Evolutionary conservation across 441 rosid species (phyloP), one percentile per base, ranked within the genome.

Genomic region (Bocquillonia castaneifolia): DNA sequence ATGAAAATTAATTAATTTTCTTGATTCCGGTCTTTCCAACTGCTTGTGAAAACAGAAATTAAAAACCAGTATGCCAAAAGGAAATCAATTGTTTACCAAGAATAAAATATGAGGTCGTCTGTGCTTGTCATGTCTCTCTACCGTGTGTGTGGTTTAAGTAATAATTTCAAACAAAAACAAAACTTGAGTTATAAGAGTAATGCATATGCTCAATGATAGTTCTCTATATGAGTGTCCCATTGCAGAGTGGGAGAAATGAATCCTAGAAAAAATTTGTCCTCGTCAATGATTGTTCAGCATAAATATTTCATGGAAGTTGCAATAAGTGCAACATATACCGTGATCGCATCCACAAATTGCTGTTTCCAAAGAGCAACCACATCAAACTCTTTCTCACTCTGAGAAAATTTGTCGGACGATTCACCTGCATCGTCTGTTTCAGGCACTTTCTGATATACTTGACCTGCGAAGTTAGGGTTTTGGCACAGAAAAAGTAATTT

Each of bases 271-370:
- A 32, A 20, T n/a, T n/a, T 55, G 51, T 47, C 64, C 66, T n/a
- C 10, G 25, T 29, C 20, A 65, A 34, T 53, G 28, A 45, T 64
- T 50, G 50, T 70, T 74, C 72, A 53, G 57, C 59, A 68, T 64
- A 73, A 73, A 42, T 48, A 57, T 25, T 17, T 47, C 18, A 48
- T 50, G 31, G 64, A 25, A 64, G 34, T 37, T 36, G 36, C 59
- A 48, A 54, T 55, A 34, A 62, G 32, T 63, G 37, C 32, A 45
- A 74, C 28, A 64, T 4, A 59, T 42, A 91, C 96, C 88, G 1
- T 73, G 26, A 88, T 47, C 37, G 90, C 91, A 70, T 91, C 94
- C 74, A 84, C 56, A 72, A 91, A 91, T 59, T 93, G 98, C 57
- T 80, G 82, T 76, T 86, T 93, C 98, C 98, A 93, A 58, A 77